Evolutionary conservation across 2,329 filamentous ascomycete species (phyloP).

Genomic region (Fusarium denticulatum): DNA sequence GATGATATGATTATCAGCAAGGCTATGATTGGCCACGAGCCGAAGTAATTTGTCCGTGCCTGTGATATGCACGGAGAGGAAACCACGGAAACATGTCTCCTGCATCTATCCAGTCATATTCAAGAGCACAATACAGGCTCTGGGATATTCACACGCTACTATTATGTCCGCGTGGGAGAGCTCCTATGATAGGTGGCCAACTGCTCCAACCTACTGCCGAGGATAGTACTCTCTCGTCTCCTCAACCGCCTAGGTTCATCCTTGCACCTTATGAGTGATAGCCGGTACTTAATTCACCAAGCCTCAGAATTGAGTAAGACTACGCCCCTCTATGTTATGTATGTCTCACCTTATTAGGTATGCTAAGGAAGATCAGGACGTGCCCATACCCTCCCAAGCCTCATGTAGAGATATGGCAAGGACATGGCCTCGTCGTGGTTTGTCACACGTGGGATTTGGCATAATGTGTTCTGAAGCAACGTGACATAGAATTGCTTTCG

Average conservation of each 20-base stretch:
- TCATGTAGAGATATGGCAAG: background rate
- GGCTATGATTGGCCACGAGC: background rate
- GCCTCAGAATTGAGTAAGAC: fast-evolving
- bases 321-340: background rate
- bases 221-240: background rate
- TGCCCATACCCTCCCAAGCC: background rate
- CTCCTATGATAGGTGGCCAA: no score
- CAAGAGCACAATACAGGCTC: fast-evolving
- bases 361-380: background rate
- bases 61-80: background rate
- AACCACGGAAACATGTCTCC: no score
- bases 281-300: no score
- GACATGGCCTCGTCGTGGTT: fast-evolving
- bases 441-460: fast-evolving
- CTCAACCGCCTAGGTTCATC: fast-evolving
- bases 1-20: background rate
- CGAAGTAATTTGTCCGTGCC: no score
- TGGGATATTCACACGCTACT: fast-evolving
- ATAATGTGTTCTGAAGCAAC: background rate
- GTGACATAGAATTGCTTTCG: background rate
- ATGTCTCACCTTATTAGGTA: background rate
- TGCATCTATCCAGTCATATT: background rate
- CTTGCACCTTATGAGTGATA: fast-evolving
- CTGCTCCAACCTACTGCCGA: background rate
- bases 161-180: fast-evolving